Evolutionary conservation across 1,139 yeast genomes (phyloP).

Genomic region (Tardiomyces blankii): DNA sequence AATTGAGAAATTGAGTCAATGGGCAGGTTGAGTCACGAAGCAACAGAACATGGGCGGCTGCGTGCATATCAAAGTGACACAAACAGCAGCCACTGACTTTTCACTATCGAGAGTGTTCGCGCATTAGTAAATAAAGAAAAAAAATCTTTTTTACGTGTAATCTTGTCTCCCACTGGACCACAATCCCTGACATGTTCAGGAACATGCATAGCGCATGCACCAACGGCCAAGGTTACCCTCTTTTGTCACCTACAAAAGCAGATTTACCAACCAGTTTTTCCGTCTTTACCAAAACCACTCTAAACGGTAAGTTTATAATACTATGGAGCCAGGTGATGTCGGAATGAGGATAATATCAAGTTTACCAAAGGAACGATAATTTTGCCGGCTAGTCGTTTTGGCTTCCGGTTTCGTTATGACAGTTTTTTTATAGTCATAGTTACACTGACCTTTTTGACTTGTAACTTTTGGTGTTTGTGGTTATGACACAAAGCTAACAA

Average conservation of each 20-base stretch:
- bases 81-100: too few species aligned
- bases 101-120: too few species aligned
- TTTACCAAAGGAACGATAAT: background rate
- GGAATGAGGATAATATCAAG: background rate
- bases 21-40: background rate
- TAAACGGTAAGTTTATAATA: background rate
- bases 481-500: too few species aligned
- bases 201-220: background rate
- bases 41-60: background rate
- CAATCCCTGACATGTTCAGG: background rate
- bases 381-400: background rate
- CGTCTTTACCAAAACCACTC: background rate
- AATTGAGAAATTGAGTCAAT: background rate
- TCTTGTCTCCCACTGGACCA: background rate
- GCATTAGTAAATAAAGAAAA: too few species aligned
- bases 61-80: background rate
- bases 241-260: background rate
- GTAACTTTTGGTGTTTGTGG: too few species aligned
- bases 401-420: background rate
- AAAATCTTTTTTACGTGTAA: background rate
- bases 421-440: background rate
- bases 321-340: background rate
- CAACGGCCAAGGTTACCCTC: background rate
- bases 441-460: background rate
- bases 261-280: background rate